These are phyloP conservation scores for Xylaria castorea DNA, from an alignment of 495 filamentous ascomycete species.

Conservation along the genomic window DNA sequence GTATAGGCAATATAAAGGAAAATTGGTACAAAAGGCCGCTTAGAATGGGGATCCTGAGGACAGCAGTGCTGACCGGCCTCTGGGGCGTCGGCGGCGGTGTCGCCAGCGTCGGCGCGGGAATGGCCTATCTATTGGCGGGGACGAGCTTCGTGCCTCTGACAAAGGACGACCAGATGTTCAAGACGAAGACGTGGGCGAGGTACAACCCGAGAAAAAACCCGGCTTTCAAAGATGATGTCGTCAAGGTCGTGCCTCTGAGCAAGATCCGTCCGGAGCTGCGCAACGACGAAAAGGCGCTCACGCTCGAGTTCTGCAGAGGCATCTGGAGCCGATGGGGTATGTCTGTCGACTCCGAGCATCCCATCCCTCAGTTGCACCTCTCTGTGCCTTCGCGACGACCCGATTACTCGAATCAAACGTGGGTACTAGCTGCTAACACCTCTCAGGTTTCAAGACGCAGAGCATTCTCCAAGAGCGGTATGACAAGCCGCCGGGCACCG, in stretches of 20 bases:
- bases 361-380: neutral
- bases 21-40: neutral
- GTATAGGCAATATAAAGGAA: neutral
- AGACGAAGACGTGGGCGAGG: conserved; percentile 58
- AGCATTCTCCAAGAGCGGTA: conserved; percentile 66
- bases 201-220: conserved; percentile 70
- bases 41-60: conserved; percentile 56
- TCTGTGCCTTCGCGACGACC: neutral
- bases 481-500: conserved; percentile 66
- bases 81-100: conserved; percentile 39
- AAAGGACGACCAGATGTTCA: conserved; percentile 66
- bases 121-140: conserved; percentile 36
- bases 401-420: neutral
- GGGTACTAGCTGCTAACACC: neutral
- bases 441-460: conserved; percentile 67
- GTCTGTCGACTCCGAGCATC: conserved; percentile 32
- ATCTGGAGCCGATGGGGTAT: conserved; percentile 71
- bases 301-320: conserved; percentile 68
- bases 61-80: conserved; percentile 49
- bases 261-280: conserved; percentile 70
- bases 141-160: conserved; percentile 54
- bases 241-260: conserved; percentile 65
- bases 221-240: conserved; percentile 64
- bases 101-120: conserved; percentile 42
- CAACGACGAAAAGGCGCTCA: conserved; percentile 64